Percentiles rank a stretch among this genome's conserved stretches.
phyloP scores from a whole-genome alignment of 108 stramenopile genomes.

The Nitzschia sp. region DNA sequence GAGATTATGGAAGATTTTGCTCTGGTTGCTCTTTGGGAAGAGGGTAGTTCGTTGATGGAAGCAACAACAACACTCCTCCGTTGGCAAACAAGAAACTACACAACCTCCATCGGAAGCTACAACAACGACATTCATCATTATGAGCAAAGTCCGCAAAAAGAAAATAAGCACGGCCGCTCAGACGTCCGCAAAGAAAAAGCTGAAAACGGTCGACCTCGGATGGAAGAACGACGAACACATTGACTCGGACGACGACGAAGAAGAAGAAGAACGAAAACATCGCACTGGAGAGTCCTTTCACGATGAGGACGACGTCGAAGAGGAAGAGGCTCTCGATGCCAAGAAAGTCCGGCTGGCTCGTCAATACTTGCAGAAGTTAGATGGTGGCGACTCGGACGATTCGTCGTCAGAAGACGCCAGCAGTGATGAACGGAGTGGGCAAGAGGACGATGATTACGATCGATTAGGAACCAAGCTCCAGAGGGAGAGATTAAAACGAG shows the following conservation, averaged over 20 bases:
- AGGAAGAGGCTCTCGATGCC: slow-evolving; percentile 78
- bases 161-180: slow-evolving; percentile 4
- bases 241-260: slow-evolving; percentile 42
- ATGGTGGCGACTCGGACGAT: slow-evolving; percentile 32
- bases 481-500: slow-evolving; percentile 63
- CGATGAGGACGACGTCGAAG: slow-evolving; percentile 51
- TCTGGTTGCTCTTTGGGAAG: not conserved
- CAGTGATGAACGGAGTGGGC: slow-evolving; percentile 35
- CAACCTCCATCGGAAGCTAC: not conserved
- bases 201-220: slow-evolving; percentile 39
- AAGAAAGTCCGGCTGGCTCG: slow-evolving; percentile 80
- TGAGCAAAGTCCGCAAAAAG: slow-evolving; percentile 32
- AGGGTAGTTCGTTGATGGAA: not conserved
- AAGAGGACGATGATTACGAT: slow-evolving; percentile 33
- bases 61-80: not conserved
- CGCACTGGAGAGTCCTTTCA: not conserved
- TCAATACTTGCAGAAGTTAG: slow-evolving; percentile 75
- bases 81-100: not conserved
- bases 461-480: slow-evolving; percentile 46
- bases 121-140: not conserved
- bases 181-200: slow-evolving; percentile 17
- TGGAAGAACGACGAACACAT: slow-evolving; percentile 48
- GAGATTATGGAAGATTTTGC: no score
- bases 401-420: slow-evolving; percentile 33
- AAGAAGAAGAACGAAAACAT: slow-evolving; percentile 14